A percentile compares a stretch with the other conserved stretches of the same genome.
These are phyloP conservation scores for Neurospora sp. DNA, from an alignment of 495 filamentous ascomycete species.

Conservation along the genomic window DNA sequence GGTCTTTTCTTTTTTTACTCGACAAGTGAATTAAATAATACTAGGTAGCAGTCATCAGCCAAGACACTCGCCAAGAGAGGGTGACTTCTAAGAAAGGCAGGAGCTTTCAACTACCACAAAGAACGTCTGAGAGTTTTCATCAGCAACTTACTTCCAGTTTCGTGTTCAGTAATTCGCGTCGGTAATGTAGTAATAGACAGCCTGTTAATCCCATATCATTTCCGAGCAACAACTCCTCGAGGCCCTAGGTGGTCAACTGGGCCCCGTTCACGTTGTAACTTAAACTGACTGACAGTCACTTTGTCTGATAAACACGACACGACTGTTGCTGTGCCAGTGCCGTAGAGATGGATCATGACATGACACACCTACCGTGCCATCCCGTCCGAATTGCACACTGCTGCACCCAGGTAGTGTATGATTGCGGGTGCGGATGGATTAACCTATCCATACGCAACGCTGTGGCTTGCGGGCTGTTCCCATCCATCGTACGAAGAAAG, in stretches of 20 bases:
- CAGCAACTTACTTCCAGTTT: not conserved
- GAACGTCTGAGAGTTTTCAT: not conserved
- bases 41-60: not conserved
- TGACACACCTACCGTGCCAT: not conserved
- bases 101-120: not conserved
- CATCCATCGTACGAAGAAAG: not conserved
- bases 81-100: not conserved
- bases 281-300: not conserved
- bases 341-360: not conserved
- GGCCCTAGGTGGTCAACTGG: not conserved
- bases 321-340: not conserved
- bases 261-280: not conserved
- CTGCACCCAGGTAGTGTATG: not conserved
- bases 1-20: not conserved
- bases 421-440: not conserved
- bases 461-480: not conserved
- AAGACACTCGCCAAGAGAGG: not conserved
- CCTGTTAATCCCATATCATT: not conserved
- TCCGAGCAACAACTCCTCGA: not conserved
- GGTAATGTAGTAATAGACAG: not conserved
- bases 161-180: not conserved
- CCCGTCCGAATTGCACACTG: not conserved
- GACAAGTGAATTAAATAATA: not conserved
- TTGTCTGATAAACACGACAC: not conserved
- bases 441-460: not conserved